These are phyloP conservation scores for Phialophora expanda DNA, from an alignment of 2,329 filamentous ascomycete species.

Conservation along the genomic window DNA sequence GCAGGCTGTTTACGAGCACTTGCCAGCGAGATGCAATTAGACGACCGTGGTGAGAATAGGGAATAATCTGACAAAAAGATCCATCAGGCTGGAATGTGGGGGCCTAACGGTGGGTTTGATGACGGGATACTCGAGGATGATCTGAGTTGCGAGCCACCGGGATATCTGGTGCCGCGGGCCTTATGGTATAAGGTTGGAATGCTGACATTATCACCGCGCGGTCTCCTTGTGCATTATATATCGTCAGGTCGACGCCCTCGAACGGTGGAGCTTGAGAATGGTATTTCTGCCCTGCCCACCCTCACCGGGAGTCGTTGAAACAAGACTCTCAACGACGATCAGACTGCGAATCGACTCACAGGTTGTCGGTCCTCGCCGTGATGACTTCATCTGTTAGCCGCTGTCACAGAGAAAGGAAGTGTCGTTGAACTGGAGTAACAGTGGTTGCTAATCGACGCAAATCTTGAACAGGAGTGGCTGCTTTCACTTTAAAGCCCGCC, in stretches of 20 bases:
- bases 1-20: not conserved
- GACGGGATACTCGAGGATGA: not conserved
- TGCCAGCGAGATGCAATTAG: not conserved
- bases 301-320: not conserved
- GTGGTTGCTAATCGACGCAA: not conserved
- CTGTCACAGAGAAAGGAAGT: not conserved
- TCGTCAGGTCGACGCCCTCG: not conserved
- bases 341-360: not conserved
- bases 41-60: not conserved
- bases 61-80: not conserved
- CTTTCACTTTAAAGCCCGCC: not conserved
- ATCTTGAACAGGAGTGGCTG: not conserved
- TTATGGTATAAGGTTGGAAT: not conserved
- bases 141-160: not conserved
- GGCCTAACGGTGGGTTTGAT: not conserved
- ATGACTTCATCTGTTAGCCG: not conserved
- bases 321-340: not conserved
- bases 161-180: not conserved
- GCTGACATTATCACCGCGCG: not conserved
- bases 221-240: not conserved
- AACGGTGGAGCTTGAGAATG: not conserved
- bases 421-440: not conserved
- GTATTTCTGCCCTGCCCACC: not conserved
- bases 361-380: not conserved
- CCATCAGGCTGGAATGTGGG: not conserved